Evolutionary conservation across 257 asterid species (phyloP), one percentile per base, ranked within the genome.

Genomic region (Striga asiatica): DNA sequence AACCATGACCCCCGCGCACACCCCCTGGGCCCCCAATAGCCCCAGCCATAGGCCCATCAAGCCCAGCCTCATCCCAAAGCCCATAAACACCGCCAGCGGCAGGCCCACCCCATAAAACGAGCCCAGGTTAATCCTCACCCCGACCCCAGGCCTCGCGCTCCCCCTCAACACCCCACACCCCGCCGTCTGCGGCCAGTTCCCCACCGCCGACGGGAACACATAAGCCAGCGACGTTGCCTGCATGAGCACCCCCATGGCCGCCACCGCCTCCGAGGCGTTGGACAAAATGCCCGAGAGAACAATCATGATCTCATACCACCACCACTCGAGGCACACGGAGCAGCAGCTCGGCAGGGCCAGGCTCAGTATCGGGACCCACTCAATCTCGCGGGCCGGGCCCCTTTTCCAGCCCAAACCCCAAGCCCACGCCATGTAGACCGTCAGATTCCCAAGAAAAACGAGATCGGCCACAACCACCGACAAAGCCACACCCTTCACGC

Each of bases 251-350:
- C 89, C 93, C 83, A 76, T 82, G 17, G 93, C 9, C 7, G 95
- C 86, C 14, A 85, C 79, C 0, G 74, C 66, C 47, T 58, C 83
- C 0, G 81, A 50, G 1, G 91, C 76, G 34, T 81, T 63, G 0
- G 76, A 1, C 5, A 87, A 47, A 2, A 79, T n/a, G 0, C 94
- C 94, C 0, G 89, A 76, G 0, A 79, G 50, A 38, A 87, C 58
- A 11, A 84, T 81, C 92, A 81, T 89, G 39, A 89, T 60, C 66
- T 85, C 95, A 35, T 88, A 88, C 94, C 97, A 88, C 95, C 97
- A 88, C 97, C 97, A 88, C 50, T 88, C 97, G 52, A 89, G 50
- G 60, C 95, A 89, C 27, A 85, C 85, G 6, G 86, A 78, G 17
- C 80, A 55, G 70, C 97, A 85, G 39, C 94, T 81, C 0, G 93